A percentile compares a stretch with the other conserved stretches of the same genome.
phyloP scores from a whole-genome alignment of 2,329 filamentous ascomycete species.

The Septoria petroselini region DNA sequence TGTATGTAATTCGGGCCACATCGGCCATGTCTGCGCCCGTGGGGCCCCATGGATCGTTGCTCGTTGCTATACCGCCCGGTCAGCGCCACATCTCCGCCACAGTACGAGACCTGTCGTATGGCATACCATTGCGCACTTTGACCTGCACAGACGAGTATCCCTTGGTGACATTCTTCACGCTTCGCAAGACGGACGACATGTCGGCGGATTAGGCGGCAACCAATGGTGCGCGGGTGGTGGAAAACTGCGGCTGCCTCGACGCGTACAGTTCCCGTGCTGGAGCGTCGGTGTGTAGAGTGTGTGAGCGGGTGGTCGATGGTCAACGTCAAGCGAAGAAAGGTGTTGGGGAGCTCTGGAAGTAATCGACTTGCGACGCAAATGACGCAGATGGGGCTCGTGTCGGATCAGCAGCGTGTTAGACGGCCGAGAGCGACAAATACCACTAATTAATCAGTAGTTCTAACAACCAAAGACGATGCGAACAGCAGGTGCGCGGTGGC shows the following conservation, averaged over 20 bases:
- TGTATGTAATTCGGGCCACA: conserved; percentile 96
- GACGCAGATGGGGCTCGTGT: too few species aligned
- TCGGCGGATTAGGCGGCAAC: conserved; percentile 25
- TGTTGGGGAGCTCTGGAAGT: too few species aligned
- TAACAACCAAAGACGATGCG: too few species aligned
- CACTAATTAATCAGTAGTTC: too few species aligned
- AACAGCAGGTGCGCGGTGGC: too few species aligned
- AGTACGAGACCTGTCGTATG: background rate
- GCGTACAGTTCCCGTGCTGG: background rate
- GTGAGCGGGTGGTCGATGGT: too few species aligned
- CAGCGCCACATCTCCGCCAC: conserved; percentile 33
- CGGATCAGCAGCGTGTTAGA: too few species aligned
- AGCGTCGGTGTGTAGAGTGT: too few species aligned
- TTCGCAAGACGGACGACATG: conserved; percentile 98
- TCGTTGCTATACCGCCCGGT: conserved; percentile 67
- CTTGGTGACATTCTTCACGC: conserved; percentile 99
- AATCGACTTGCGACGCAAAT: too few species aligned
- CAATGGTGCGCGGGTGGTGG: conserved; percentile 5
- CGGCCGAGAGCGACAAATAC: too few species aligned
- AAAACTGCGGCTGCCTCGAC: background rate
- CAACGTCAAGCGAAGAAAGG: too few species aligned
- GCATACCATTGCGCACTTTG: conserved; percentile 93
- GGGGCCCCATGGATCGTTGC: conserved; percentile 97
- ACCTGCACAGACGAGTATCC: conserved; percentile 95
- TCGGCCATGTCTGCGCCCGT: conserved; percentile 98